Conservation (phyloP, 306 rosid species). For the Prunus mume region DNA sequence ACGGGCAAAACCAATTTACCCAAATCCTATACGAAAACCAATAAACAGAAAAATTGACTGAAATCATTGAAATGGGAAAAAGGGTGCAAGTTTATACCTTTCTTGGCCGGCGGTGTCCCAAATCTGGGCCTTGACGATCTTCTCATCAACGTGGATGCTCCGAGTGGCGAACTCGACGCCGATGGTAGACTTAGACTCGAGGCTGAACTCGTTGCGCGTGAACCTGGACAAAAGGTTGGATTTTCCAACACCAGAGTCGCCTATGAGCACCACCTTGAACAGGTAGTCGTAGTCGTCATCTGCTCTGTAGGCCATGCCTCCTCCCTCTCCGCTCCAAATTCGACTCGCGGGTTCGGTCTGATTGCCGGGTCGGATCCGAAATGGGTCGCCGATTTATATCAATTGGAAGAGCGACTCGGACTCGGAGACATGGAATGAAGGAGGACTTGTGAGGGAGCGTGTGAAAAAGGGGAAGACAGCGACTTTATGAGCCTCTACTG, state of each 20-base stretch:
- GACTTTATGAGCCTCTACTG: background rate
- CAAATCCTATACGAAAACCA: background rate
- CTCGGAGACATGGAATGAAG: constrained; percentile 9
- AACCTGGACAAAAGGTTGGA: constrained; percentile 56
- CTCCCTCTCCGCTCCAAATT: background rate
- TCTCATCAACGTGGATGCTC: constrained; percentile 47
- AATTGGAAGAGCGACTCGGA: background rate
- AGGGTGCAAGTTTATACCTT: constrained; percentile 17
- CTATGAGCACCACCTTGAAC: constrained; percentile 53
- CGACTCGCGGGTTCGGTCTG: background rate
- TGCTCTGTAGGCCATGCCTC: constrained; percentile 36
- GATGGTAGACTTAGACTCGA: constrained; percentile 57
- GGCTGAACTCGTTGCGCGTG: constrained; percentile 54
- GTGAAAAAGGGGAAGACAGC: background rate
- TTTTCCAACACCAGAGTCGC: constrained; percentile 61
- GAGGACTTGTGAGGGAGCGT: background rate
- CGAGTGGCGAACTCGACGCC: constrained; percentile 59
- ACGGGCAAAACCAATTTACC: background rate
- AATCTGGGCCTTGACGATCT: constrained; percentile 63
- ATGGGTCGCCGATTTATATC: constrained; percentile 5
- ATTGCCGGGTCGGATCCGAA: constrained; percentile 13
- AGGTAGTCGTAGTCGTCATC: constrained; percentile 63
- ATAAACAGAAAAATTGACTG: background rate
- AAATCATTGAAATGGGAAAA: background rate
- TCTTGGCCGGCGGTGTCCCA: constrained; percentile 69